Base-by-base conservation (phyloP, 305 asterid genomes). In the Plantago coronopus region DNA sequence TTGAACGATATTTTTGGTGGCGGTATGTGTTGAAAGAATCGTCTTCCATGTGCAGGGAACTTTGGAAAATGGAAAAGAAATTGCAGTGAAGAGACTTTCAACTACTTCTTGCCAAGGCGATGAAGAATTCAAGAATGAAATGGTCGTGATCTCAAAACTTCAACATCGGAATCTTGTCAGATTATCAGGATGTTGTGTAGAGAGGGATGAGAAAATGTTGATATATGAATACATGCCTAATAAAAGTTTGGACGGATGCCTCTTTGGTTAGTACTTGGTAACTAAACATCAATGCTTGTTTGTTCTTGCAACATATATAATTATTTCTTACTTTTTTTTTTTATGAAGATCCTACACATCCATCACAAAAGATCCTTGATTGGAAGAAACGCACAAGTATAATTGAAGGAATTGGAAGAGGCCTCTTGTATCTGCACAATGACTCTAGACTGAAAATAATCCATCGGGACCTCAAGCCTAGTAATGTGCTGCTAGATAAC, bases 31-130 rank as follows among this genome's bases (percentile, higher is more conserved):
- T 17, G 38, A 31, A 51, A 3, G 22, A 17, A 17, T 54, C 22
- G 43, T 48, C 37, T 44, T 15, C 15, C 25, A 19, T 54, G 60
- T 56, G 8, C 14, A 70, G 81, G 86, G 86, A 56, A 60, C 46
- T 25, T 61, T 81, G 69, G 54, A 21, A 37, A 64, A 81, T 17
- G 81, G 86, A 16, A 69, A 70, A 44, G 83, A 72, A 60, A 68
- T 78, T 40, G 86, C 79, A 4, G 83, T 81, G 60, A 78, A 80
- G 69, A 68, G 83, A 56, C 79, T 80, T 51, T 80, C 81, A 23
- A 29, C 67, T 54, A 23, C 69, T 29, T 77, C 76, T 6, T 57
- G 69, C 42, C 79, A 73, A 42, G 82, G 79, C 18, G 31, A 55
- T 54, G 65, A 73, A 17, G 79, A 77, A 48, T 77, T 77, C 66